These are phyloP conservation scores for Phytophthora syringae DNA, from an alignment of 352 stramenopile species.

Conservation along the genomic window DNA sequence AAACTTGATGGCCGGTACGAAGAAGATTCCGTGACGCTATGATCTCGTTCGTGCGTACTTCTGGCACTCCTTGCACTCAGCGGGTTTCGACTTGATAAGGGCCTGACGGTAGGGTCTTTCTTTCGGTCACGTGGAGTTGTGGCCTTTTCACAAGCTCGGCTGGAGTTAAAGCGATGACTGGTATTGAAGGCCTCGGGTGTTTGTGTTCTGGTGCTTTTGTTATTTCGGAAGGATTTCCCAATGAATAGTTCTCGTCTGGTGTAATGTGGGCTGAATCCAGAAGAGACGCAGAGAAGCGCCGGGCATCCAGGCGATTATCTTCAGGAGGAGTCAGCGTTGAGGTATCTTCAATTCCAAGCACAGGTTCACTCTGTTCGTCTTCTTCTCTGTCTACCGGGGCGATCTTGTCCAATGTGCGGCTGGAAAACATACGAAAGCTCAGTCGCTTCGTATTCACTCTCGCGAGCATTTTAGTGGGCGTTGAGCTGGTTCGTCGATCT, in stretches of 20 bases:
- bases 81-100: slow-evolving; percentile 36
- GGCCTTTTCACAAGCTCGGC: slow-evolving; percentile 61
- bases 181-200: slow-evolving; percentile 23
- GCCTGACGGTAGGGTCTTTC: slow-evolving; percentile 35
- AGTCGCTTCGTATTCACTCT: slow-evolving; percentile 7
- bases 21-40: slow-evolving; percentile 14
- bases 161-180: slow-evolving; percentile 54
- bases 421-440: slow-evolving; percentile 33
- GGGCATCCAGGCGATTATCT: slow-evolving; percentile 17
- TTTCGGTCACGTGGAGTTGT: slow-evolving; percentile 30
- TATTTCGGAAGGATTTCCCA: slow-evolving; percentile 22
- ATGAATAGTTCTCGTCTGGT: slow-evolving; percentile 28
- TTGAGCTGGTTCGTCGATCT: slow-evolving; percentile 22
- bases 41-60: slow-evolving; percentile 9
- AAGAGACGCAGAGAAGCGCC: slow-evolving; percentile 20
- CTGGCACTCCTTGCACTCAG: slow-evolving; percentile 28
- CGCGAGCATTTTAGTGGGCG: slow-evolving; percentile 5
- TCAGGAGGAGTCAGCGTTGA: not conserved
- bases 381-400: slow-evolving; percentile 30
- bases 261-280: slow-evolving; percentile 12
- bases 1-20: slow-evolving; percentile 3
- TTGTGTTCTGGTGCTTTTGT: slow-evolving; percentile 7
- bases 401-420: slow-evolving; percentile 30
- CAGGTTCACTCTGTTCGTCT: slow-evolving; percentile 16
- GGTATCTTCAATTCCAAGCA: slow-evolving; percentile 13